Evolutionary conservation across 805 yeast species (phyloP).

Genomic region (Saturnispora besseyi): DNA sequence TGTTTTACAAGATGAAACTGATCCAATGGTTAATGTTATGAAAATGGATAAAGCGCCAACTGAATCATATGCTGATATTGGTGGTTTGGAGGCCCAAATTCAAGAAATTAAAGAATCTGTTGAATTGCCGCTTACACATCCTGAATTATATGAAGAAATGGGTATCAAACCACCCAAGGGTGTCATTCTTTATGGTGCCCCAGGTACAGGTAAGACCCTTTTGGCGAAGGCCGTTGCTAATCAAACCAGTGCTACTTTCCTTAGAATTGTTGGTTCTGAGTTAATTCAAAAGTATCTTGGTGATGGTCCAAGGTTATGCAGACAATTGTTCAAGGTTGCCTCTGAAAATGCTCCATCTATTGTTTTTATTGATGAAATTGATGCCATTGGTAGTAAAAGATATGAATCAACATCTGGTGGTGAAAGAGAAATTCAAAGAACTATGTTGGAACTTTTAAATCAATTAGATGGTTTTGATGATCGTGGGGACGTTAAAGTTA

Average conservation of each 20-base stretch:
- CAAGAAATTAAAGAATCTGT: conserved; percentile 98
- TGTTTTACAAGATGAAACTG: conserved; percentile 95
- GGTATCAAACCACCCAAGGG: conserved; percentile 98
- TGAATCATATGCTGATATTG: conserved; percentile 93
- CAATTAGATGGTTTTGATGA: conserved; percentile 97
- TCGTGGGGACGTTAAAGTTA: conserved; percentile 93
- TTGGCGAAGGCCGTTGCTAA: conserved; percentile 97
- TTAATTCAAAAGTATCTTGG: conserved; percentile 94
- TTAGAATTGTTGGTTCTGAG: conserved; percentile 95
- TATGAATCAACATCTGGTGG: conserved; percentile 91
- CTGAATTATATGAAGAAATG: conserved; percentile 96
- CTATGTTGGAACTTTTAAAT: conserved; percentile 91
- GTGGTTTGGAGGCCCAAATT: conserved; percentile 91
- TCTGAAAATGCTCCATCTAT: conserved; percentile 98
- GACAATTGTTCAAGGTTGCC: conserved; percentile 94
- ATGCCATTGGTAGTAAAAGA: conserved; percentile 98
- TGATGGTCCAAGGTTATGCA: conserved; percentile 91
- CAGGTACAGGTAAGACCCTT: conserved; percentile 95
- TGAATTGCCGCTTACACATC: conserved; percentile 91
- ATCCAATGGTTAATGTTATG: conserved; percentile 97
- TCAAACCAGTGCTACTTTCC: conserved; percentile 92
- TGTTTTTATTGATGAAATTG: conserved; percentile 96
- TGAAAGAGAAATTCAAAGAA: conserved; percentile 94
- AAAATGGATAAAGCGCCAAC: conserved; percentile 96
- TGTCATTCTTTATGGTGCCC: conserved; percentile 93